A percentile compares a stretch with the other conserved stretches of the same genome.
phyloP scores from a whole-genome alignment of 805 yeast species.

The Ogataea neopini region DNA sequence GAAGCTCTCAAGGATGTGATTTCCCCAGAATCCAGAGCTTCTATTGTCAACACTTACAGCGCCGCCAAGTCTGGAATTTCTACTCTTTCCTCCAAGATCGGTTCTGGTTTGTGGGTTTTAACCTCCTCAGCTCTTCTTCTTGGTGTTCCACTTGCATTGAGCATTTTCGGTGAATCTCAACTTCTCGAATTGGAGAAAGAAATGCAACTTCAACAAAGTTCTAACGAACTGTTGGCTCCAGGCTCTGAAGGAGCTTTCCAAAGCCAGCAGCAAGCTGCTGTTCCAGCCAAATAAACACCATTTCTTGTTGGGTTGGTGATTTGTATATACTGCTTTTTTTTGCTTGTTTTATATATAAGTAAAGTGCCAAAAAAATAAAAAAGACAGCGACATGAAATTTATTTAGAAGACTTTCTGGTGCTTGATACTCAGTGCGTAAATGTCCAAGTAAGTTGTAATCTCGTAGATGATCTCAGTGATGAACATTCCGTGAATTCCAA shows the following conservation, averaged over 20 bases:
- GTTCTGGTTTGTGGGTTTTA: slow-evolving; percentile 79
- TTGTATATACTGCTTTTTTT: slow-evolving; percentile 4
- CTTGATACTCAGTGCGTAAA: slow-evolving; percentile 81
- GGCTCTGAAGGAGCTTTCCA: slow-evolving; percentile 53
- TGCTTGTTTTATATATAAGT: slow-evolving; percentile 14
- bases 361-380: not conserved
- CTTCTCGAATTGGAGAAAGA: slow-evolving; percentile 92
- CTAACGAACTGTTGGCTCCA: slow-evolving; percentile 71
- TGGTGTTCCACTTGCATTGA: slow-evolving; percentile 90
- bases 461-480: slow-evolving; percentile 77
- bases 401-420: slow-evolving; percentile 56
- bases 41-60: slow-evolving; percentile 32
- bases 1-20: slow-evolving; percentile 89
- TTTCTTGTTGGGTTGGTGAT: not conserved
- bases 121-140: slow-evolving; percentile 81
- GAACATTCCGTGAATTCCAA: slow-evolving; percentile 69
- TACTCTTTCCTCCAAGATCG: slow-evolving; percentile 58
- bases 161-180: slow-evolving; percentile 91
- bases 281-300: slow-evolving; percentile 9
- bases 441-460: slow-evolving; percentile 78
- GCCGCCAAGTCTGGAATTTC: slow-evolving; percentile 43
- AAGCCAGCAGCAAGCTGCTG: slow-evolving; percentile 19
- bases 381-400: not conserved
- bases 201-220: slow-evolving; percentile 70
- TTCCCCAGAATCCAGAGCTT: slow-evolving; percentile 80